phyloP scores from a whole-genome alignment of 2,329 filamentous ascomycete genomes.

The Talaromyces sp. region DNA sequence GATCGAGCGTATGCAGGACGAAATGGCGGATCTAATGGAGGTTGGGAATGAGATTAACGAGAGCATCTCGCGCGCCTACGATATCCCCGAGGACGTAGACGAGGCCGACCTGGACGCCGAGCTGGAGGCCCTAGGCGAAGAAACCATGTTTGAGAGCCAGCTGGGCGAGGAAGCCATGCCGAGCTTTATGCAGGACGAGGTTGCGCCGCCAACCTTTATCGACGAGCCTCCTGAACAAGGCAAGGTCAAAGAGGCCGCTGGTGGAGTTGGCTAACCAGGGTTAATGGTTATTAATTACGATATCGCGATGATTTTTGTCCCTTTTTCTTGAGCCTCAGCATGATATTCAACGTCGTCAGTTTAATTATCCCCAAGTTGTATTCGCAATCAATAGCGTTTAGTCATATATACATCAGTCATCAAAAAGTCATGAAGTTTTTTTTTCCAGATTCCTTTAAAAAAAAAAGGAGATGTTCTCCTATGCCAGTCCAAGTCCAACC shows the following conservation, averaged over 20 bases:
- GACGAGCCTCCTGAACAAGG: conserved; percentile 76
- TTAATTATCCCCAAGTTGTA: not conserved
- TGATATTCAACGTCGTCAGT: not conserved
- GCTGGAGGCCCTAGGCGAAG: conserved; percentile 87
- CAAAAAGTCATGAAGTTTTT: not conserved
- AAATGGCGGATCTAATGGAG: conserved; percentile 98
- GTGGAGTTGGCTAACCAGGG: conserved; percentile 24
- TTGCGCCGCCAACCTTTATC: conserved; percentile 77
- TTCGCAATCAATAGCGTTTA: not conserved
- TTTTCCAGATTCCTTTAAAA: not conserved
- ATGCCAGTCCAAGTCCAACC: conserved; percentile 51
- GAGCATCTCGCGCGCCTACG: conserved; percentile 83
- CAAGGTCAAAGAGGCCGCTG: conserved; percentile 78
- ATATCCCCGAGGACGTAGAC: conserved; percentile 94
- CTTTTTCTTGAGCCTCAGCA: not conserved
- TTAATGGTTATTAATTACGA: not conserved
- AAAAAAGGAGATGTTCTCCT: not conserved
- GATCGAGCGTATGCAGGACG: conserved; percentile 95
- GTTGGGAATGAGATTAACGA: conserved; percentile 98
- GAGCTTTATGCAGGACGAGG: conserved; percentile 84
- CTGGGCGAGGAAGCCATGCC: conserved; percentile 64
- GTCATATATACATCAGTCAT: not conserved
- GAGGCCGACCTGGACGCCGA: conserved; percentile 95
- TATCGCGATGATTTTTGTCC: not conserved
- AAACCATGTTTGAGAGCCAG: conserved; percentile 77